Conservation (phyloP, 371 early-diverging fungal species). For the Dichotomocladium elegans region DNA sequence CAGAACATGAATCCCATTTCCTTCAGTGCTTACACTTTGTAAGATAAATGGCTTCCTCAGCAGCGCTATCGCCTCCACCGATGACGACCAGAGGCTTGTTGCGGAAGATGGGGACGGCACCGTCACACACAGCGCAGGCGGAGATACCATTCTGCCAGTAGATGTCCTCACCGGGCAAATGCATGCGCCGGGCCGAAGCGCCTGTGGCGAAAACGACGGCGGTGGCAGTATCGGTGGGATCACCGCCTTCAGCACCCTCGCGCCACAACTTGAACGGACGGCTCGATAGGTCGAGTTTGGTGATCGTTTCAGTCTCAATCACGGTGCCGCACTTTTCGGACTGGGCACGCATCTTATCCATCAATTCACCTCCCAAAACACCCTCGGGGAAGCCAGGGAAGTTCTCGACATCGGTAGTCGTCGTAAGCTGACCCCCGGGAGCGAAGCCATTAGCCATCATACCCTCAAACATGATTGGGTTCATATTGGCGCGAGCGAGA, state of each 20-base stretch:
- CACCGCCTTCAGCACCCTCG: slow-evolving; percentile 71
- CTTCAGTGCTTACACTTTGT: slow-evolving; percentile 66
- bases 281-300: slow-evolving; percentile 73
- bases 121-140: slow-evolving; percentile 99
- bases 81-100: slow-evolving; percentile 93
- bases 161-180: slow-evolving; percentile 54
- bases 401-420: slow-evolving; percentile 91
- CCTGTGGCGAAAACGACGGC: slow-evolving; percentile 97
- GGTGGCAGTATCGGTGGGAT: slow-evolving; percentile 73
- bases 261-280: slow-evolving; percentile 92
- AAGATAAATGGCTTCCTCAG: slow-evolving; percentile 97
- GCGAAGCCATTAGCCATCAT: slow-evolving; percentile 91
- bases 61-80: slow-evolving; percentile 99
- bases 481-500: slow-evolving; percentile 87
- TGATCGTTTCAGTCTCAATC: slow-evolving; percentile 88
- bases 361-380: slow-evolving; percentile 76
- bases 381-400: slow-evolving; percentile 87
- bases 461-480: slow-evolving; percentile 96
- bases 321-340: slow-evolving; percentile 79
- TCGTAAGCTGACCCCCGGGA: slow-evolving; percentile 90
- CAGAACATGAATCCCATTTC: not conserved
- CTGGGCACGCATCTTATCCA: slow-evolving; percentile 81
- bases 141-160: slow-evolving; percentile 87
- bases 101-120: slow-evolving; percentile 94
- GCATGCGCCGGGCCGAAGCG: slow-evolving; percentile 95